Evolutionary conservation across 176 grass and related monocot genomes (phyloP).

Genomic region (Pharus latifolius): DNA sequence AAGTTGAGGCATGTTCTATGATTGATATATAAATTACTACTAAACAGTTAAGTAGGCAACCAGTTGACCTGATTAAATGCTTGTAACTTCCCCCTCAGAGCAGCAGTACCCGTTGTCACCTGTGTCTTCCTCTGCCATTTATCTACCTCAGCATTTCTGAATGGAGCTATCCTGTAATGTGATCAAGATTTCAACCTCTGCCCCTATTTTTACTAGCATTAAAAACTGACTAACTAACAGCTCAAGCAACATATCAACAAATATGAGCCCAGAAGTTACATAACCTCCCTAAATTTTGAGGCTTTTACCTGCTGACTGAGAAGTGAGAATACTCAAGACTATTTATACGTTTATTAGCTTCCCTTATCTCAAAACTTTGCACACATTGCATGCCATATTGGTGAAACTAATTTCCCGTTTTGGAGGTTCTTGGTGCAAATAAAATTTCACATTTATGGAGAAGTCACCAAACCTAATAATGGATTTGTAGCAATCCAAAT

Average conservation of each 20-base stretch:
- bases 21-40: not conserved
- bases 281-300: not conserved
- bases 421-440: not conserved
- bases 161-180: slow-evolving; percentile 56
- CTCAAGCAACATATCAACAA: not conserved
- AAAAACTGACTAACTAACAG: not conserved
- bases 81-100: slow-evolving; percentile 80
- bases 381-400: not conserved
- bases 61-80: slow-evolving; percentile 79
- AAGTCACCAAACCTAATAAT: not conserved
- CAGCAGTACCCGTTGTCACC: slow-evolving; percentile 76
- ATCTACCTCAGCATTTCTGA: slow-evolving; percentile 71
- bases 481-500: not conserved
- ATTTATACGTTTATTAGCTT: not conserved
- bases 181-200: not conserved
- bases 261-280: not conserved
- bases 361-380: not conserved
- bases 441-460: not conserved
- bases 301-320: not conserved
- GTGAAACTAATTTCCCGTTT: not conserved
- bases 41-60: slow-evolving; percentile 11
- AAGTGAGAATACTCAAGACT: not conserved
- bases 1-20: not conserved
- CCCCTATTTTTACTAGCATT: not conserved
- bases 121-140: slow-evolving; percentile 97